These are phyloP conservation scores for Ophiostoma himal-ulmi DNA, from an alignment of 2,329 filamentous ascomycete genomes.

Conservation along the genomic window DNA sequence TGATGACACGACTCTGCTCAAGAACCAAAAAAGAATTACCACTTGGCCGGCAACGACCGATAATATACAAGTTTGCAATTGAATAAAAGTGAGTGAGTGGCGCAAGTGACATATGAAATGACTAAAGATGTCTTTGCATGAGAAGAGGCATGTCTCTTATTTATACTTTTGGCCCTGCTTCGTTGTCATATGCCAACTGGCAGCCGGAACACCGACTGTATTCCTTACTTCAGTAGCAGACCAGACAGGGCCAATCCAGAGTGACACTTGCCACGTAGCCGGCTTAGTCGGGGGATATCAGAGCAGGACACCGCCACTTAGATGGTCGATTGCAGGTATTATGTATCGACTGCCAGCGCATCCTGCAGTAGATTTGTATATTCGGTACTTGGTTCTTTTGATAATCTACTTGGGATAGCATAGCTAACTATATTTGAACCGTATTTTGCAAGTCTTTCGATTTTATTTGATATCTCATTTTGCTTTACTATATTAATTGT, in stretches of 20 bases:
- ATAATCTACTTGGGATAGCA: too few species aligned
- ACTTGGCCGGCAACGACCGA: constrained; percentile 29
- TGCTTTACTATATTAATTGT: too few species aligned
- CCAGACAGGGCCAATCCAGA: constrained; percentile 7
- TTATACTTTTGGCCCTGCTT: constrained; percentile 5
- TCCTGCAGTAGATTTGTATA: not conserved
- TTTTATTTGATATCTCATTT: too few species aligned
- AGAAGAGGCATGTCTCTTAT: not conserved
- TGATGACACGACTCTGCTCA: constrained; percentile 24
- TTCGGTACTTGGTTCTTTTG: too few species aligned
- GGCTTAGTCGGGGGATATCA: not conserved
- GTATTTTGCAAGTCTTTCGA: too few species aligned
- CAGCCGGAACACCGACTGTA: not conserved
- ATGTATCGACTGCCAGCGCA: not conserved
- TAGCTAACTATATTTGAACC: too few species aligned
- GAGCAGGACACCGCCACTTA: constrained; percentile 1
- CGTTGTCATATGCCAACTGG: constrained; percentile 3
- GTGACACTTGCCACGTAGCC: constrained; percentile 17
- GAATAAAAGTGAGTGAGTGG: too few species aligned
- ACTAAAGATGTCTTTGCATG: too few species aligned
- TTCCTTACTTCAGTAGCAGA: not conserved
- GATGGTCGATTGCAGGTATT: not conserved
- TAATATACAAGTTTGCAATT: constrained; percentile 19
- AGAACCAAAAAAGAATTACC: constrained; percentile 24
- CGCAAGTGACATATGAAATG: too few species aligned